These are phyloP conservation scores for Clitoria ternatea DNA, from an alignment of 306 rosid genomes.

Conservation along the genomic window DNA sequence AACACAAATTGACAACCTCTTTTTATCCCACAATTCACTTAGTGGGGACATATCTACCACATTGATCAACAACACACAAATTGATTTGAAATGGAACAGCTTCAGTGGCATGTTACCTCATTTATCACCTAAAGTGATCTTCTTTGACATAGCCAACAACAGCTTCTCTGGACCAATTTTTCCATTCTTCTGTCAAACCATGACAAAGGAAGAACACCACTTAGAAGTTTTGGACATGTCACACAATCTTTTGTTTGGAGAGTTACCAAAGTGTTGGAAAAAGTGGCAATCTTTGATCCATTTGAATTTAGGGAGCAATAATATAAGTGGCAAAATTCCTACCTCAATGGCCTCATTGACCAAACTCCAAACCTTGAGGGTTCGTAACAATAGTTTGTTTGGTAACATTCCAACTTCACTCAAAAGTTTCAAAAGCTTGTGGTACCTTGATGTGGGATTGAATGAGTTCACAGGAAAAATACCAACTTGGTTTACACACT, in stretches of 20 bases:
- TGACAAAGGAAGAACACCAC: not conserved
- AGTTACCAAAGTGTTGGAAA: not conserved
- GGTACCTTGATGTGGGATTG: not conserved
- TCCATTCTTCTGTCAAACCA: not conserved
- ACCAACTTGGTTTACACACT: not conserved
- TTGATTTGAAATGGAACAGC: not conserved
- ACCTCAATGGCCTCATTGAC: conserved; percentile 18
- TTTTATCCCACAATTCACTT: not conserved
- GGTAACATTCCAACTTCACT: not conserved
- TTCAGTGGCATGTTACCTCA: not conserved
- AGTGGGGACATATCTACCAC: not conserved
- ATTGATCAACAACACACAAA: not conserved
- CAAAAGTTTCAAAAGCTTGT: not conserved
- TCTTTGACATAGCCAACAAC: not conserved
- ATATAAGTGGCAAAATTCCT: conserved; percentile 18
- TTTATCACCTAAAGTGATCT: not conserved
- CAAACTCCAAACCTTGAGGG: not conserved
- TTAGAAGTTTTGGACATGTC: not conserved
- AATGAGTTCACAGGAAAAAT: not conserved
- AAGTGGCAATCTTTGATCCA: not conserved
- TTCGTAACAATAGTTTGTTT: conserved; percentile 4
- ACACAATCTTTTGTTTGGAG: not conserved
- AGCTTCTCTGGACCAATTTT: conserved; percentile 4
- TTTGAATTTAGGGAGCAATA: conserved; percentile 18
- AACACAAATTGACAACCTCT: not conserved